Conservation (phyloP, 176 grass and related monocot species). For the Thalia dealbata region DNA sequence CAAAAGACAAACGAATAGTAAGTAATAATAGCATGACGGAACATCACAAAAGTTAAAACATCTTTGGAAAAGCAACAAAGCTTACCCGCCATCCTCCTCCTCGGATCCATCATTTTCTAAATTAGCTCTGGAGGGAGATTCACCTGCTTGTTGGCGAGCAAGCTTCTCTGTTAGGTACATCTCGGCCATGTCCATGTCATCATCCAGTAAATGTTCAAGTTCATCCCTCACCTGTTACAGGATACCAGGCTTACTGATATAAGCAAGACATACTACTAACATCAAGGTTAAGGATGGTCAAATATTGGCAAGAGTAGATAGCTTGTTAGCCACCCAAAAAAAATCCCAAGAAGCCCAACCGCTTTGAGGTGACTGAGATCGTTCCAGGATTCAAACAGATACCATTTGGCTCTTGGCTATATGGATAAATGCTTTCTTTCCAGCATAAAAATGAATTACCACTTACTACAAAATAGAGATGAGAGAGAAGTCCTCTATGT, state of each 20-base stretch:
- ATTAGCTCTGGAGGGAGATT: slow-evolving; percentile 20
- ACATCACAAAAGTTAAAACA: no score
- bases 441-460: background rate
- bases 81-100: slow-evolving; percentile 5
- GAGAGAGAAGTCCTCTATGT: background rate
- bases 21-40: no score
- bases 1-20: no score
- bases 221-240: slow-evolving; percentile 48
- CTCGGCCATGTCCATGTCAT: slow-evolving; percentile 45
- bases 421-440: background rate
- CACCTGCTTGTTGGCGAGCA: slow-evolving; percentile 18
- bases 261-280: background rate
- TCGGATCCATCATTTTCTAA: slow-evolving; percentile 14
- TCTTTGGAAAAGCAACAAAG: background rate
- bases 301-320: background rate
- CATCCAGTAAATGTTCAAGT: slow-evolving; percentile 54
- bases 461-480: background rate
- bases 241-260: background rate
- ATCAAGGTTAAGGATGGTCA: background rate
- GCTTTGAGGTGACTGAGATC: background rate
- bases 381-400: background rate
- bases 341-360: background rate
- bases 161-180: slow-evolving; percentile 60
- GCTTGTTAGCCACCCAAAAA: background rate
- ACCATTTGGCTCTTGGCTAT: background rate